Evolutionary conservation across 495 filamentous ascomycete species (phyloP).

Genomic region (Annulohypoxylon moriforme): DNA sequence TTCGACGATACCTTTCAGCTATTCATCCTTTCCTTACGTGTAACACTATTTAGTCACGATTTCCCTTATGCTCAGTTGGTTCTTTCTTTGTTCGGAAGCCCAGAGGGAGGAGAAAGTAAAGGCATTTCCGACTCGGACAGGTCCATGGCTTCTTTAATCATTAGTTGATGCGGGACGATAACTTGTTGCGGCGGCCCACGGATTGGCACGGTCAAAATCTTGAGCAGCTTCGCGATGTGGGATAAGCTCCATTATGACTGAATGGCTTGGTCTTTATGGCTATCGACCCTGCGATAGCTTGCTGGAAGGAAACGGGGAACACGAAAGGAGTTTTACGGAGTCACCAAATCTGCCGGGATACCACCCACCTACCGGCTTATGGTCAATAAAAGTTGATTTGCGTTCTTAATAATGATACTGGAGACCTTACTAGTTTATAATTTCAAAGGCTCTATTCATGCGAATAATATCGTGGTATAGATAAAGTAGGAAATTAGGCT

Average conservation of each 20-base stretch:
- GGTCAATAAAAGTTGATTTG: conserved; percentile 47
- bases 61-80: conserved; percentile 27
- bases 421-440: conserved; percentile 11
- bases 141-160: conserved; percentile 36
- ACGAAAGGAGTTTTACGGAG: conserved; percentile 45
- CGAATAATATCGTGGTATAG: not conserved
- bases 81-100: conserved; percentile 24
- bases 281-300: conserved; percentile 27
- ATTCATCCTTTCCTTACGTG: conserved; percentile 23
- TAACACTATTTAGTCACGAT: conserved; percentile 40
- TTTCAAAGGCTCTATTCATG: not conserved
- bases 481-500: not conserved
- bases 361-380: conserved; percentile 26
- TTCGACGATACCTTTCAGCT: conserved; percentile 29
- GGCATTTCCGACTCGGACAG: conserved; percentile 30
- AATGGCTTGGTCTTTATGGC: conserved; percentile 38
- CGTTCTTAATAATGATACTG: conserved; percentile 25
- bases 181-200: conserved; percentile 23
- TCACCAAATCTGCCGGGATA: conserved; percentile 28
- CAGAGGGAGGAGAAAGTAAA: conserved; percentile 23
- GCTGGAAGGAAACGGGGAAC: conserved; percentile 32
- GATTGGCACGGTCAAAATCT: conserved; percentile 23
- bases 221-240: conserved; percentile 25
- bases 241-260: conserved; percentile 29
- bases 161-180: conserved; percentile 38